Evolutionary conservation across 768 basidiomycete species (phyloP).

Genomic region (Serendipita sp.): DNA sequence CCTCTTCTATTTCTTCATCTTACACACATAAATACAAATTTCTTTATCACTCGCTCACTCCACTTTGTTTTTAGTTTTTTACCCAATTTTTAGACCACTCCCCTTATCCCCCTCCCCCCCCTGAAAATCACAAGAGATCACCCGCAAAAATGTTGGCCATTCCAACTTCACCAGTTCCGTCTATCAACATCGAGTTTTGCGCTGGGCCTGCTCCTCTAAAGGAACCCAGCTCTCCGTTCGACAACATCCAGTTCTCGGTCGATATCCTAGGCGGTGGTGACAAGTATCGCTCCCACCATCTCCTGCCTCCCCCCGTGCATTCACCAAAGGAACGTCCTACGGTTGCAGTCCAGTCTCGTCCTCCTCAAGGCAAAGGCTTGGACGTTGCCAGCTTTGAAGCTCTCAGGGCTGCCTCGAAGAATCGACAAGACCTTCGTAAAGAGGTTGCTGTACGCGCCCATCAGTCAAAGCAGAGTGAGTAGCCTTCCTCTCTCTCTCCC

Average conservation of each 20-base stretch:
- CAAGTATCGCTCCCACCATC: conserved; percentile 28
- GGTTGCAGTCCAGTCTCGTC: conserved; percentile 21
- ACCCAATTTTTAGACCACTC: too few relatives aligned
- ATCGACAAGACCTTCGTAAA: conserved; percentile 42
- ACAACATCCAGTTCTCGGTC: background rate
- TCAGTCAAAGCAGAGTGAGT: conserved; percentile 56
- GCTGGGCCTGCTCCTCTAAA: background rate
- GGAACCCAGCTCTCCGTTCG: background rate
- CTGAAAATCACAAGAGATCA: background rate
- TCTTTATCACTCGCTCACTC: background rate
- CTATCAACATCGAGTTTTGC: conserved; percentile 3
- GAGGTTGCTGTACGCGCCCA: conserved; percentile 60
- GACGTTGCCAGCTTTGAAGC: conserved; percentile 48
- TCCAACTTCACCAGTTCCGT: background rate
- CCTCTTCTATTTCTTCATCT: background rate
- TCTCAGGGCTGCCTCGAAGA: conserved; percentile 7
- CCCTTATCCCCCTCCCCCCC: background rate
- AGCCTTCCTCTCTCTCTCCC: background rate
- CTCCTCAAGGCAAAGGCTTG: conserved; percentile 33
- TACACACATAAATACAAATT: background rate
- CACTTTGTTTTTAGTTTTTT: background rate
- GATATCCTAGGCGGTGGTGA: conserved; percentile 30
- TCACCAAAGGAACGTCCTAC: conserved; percentile 21
- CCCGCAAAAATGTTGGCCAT: background rate
- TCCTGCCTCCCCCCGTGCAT: conserved; percentile 26